These are phyloP conservation scores for Blastobotrys indianensis DNA, from an alignment of 1,139 yeast genomes.

Conservation along the genomic window DNA sequence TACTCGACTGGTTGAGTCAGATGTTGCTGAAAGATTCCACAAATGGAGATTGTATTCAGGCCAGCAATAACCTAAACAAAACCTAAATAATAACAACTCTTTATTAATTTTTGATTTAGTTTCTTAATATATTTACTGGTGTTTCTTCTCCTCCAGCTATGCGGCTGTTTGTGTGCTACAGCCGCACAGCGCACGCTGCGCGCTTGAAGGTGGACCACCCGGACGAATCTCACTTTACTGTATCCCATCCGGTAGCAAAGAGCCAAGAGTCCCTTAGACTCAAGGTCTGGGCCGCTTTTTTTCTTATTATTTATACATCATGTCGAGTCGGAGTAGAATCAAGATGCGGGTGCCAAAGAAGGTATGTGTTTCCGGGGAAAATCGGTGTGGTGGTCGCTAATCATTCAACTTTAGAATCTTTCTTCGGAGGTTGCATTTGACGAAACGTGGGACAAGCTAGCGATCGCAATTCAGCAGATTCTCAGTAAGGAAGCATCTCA, in stretches of 20 bases:
- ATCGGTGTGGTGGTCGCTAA: neutral
- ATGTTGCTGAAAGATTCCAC: constrained; percentile 35
- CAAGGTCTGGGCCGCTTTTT: no score
- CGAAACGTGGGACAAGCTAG: constrained; percentile 62
- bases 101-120: no score
- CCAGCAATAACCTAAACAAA: no score
- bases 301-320: neutral
- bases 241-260: no score
- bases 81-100: no score
- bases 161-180: no score
- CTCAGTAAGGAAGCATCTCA: constrained; percentile 68
- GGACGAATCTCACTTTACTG: no score
- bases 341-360: constrained; percentile 73
- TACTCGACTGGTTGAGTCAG: constrained; percentile 52
- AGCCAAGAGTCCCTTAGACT: no score
- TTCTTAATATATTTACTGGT: no score
- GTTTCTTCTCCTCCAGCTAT: no score
- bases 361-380: constrained; percentile 26
- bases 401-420: constrained; percentile 2
- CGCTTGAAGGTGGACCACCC: no score
- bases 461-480: constrained; percentile 73
- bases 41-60: constrained; percentile 12
- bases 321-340: constrained; percentile 37
- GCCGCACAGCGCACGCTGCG: no score
- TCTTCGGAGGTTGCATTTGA: constrained; percentile 49